Base-by-base conservation (phyloP, 2,329 filamentous ascomycete species). In the Sclerotinia borealis region DNA sequence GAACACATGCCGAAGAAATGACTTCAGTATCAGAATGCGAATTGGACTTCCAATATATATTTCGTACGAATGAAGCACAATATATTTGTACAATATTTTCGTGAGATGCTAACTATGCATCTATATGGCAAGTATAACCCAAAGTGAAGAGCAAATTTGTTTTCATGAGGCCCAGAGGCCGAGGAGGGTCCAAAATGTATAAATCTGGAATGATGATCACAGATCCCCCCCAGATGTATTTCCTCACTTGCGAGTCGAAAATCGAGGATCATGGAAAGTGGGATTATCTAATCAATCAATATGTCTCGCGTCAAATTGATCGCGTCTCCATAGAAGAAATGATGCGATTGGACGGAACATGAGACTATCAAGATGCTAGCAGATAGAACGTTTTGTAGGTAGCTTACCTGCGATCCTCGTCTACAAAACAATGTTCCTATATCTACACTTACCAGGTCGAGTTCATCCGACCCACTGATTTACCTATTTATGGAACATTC, bases 401-500 rank as follows among this genome's bases (percentile, higher is more conserved):
- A n/a, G n/a, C n/a, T n/a, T n/a, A n/a, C n/a, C n/a, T n/a, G n/a
- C n/a, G n/a, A n/a, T n/a, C n/a, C n/a, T n/a, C n/a, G 9, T 25
- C 25, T 2, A 29, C 27, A 43, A 45, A 31, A 22, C 10, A 45
- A 27, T 19, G 13, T 13, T 17, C n/a, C 29, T 25, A 34, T 19
- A 25, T 34, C 54, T 45, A 45, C 39, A 58, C 39, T 34, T 7
- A 36, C n/a, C n/a, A 34, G 19, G 34, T 45, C 27, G 27, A 45
- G 27, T 58, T 58, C 39, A 22, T 27, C n/a, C n/a, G 54, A 45
- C 27, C 54, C 39, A 34, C 54, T 45, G 54, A 54, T 54, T 47
- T 45, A 11, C 27, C 54, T 43, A 58, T 19, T 34, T 22, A 29
- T 45, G 39, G 39, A 36, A 41, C 34, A 22, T 8, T 34, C 13